phyloP scores from a whole-genome alignment of 305 asterid species.

The Fraxinus platypoda region DNA sequence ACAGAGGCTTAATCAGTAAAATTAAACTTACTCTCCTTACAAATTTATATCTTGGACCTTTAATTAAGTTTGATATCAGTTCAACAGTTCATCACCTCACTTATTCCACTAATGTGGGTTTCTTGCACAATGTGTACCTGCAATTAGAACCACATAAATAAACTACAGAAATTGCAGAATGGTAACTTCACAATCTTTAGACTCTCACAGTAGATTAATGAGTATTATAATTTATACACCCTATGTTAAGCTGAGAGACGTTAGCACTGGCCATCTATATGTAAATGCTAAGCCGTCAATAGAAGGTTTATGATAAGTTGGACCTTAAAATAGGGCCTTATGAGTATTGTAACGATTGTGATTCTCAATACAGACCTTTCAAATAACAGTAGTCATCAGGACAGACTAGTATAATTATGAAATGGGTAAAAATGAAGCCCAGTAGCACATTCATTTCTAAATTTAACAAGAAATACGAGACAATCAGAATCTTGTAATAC shows the following conservation, averaged over 20 bases:
- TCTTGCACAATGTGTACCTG: constrained; percentile 15
- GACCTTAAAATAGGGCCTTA: background rate
- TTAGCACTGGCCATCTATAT: background rate
- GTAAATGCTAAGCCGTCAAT: background rate
- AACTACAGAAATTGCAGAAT: constrained; percentile 10
- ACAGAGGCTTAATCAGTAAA: too few species aligned
- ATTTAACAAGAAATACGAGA: background rate
- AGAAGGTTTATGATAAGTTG: background rate
- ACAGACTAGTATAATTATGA: background rate
- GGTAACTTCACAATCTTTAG: background rate
- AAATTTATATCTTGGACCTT: constrained; percentile 2
- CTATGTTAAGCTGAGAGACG: background rate
- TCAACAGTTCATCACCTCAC: background rate
- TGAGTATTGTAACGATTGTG: background rate
- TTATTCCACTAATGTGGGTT: background rate
- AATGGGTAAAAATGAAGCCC: background rate
- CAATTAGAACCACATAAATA: background rate
- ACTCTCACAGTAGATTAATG: background rate
- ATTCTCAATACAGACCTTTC: background rate
- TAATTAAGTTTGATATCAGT: constrained; percentile 3
- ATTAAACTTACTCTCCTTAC: constrained; percentile 9
- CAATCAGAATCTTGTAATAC: background rate
- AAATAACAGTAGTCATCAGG: background rate
- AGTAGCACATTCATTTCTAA: background rate
- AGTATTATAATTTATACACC: background rate